Percentiles rank a stretch among this genome's conserved stretches.
phyloP scores from a whole-genome alignment of 73 alveolate genomes.

The Durusdinium trenchii region DNA sequence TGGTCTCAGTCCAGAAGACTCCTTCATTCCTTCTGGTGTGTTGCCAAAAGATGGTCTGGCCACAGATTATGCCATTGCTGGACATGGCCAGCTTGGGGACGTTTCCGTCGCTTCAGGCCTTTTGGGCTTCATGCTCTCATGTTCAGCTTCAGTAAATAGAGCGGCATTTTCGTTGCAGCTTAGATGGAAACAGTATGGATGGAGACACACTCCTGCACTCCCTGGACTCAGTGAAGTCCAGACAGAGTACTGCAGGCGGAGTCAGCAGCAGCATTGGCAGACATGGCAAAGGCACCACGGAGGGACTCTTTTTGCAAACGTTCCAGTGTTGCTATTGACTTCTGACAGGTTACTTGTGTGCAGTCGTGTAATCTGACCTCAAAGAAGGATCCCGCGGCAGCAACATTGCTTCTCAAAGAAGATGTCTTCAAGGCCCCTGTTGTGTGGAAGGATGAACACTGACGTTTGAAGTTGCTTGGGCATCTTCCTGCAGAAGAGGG shows the following conservation, averaged over 20 bases:
- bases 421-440: background rate
- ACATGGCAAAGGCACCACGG: background rate
- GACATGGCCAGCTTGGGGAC: constrained; percentile 35
- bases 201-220: no score
- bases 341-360: background rate
- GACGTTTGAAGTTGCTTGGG: background rate
- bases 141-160: no score
- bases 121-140: no score
- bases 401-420: background rate
- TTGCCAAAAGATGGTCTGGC: no score
- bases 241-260: no score
- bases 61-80: constrained; percentile 46
- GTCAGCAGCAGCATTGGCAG: constrained; percentile 59
- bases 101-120: constrained; percentile 20
- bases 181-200: no score
- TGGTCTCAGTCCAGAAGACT: background rate
- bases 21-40: no score
- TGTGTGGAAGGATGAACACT: background rate
- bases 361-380: no score
- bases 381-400: constrained; percentile 18
- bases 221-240: no score
- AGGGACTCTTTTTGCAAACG: background rate
- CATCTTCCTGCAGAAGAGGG: background rate
- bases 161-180: no score
- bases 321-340: background rate